phyloP scores from a whole-genome alignment of 2,329 filamentous ascomycete genomes.

The Colletotrichum navitas region DNA sequence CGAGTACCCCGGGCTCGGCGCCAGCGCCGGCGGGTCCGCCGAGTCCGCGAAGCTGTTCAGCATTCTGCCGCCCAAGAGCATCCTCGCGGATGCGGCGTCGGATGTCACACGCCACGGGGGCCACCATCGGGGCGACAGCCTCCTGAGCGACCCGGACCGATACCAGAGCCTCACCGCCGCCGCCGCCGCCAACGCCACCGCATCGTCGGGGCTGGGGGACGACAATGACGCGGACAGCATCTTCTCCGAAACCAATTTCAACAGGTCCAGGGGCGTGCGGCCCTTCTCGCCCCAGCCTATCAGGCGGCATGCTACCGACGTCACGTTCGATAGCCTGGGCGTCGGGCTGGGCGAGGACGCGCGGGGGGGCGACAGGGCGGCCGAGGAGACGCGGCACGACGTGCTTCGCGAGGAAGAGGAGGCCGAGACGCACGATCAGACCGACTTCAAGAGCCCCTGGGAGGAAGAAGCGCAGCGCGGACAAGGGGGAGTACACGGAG shows the following conservation, averaged over 20 bases:
- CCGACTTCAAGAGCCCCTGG: background rate
- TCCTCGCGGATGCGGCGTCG: conserved; percentile 66
- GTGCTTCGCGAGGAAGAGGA: conserved; percentile 37
- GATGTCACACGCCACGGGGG: conserved; percentile 51
- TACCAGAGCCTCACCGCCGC: conserved; percentile 71
- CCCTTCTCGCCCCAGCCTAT: conserved; percentile 72
- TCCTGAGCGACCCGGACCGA: conserved; percentile 64
- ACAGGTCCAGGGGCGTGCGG: conserved; percentile 65
- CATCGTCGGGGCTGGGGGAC: conserved; percentile 45
- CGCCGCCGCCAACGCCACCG: conserved; percentile 54
- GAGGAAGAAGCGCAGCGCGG: background rate
- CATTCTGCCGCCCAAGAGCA: conserved; percentile 73
- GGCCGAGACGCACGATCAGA: conserved; percentile 5
- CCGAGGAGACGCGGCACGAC: conserved; percentile 36
- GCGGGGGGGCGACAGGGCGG: conserved; percentile 41
- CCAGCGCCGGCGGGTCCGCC: conserved; percentile 50
- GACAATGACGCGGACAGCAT: conserved; percentile 58
- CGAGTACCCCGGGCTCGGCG: conserved; percentile 44
- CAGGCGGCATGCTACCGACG: conserved; percentile 55
- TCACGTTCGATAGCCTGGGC: conserved; percentile 55
- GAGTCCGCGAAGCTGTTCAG: conserved; percentile 68
- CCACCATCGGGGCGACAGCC: conserved; percentile 66
- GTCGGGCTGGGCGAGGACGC: conserved; percentile 42
- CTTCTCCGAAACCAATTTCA: conserved; percentile 64
- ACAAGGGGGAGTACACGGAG: background rate